Conservation (phyloP, 371 early-diverging fungal species). For the Ordospora pajunii region DNA sequence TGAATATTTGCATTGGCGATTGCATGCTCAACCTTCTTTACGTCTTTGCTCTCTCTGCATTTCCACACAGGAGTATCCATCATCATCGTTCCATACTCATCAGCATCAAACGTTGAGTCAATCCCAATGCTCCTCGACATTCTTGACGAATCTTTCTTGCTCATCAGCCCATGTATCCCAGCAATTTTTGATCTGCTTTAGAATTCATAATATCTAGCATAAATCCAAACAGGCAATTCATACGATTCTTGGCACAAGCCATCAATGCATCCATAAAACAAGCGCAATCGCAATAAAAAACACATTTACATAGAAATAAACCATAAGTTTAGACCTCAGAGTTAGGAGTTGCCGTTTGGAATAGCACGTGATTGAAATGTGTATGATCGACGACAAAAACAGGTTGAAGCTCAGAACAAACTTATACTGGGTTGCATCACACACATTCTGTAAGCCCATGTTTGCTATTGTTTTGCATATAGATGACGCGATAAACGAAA, state of each 20-base stretch:
- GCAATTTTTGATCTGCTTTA: too few species aligned
- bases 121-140: too few species aligned
- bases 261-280: background rate
- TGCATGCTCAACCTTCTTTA: background rate
- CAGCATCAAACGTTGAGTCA: conserved; percentile 6
- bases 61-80: background rate
- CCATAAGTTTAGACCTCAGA: background rate
- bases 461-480: background rate
- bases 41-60: background rate
- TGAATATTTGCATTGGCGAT: too few species aligned
- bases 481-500: background rate
- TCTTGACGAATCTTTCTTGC: too few species aligned
- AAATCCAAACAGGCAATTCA: too few species aligned
- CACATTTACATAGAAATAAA: background rate
- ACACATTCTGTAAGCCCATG: background rate
- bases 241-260: too few species aligned
- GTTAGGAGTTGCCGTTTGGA: background rate
- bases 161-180: too few species aligned
- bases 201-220: too few species aligned
- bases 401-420: conserved; percentile 33
- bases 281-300: background rate
- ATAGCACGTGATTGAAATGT: conserved; percentile 29
- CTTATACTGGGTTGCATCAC: background rate
- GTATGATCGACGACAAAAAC: conserved; percentile 37
- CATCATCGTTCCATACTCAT: background rate